These are phyloP conservation scores for Corylus avellana DNA, from an alignment of 306 rosid species.

Conservation along the genomic window DNA sequence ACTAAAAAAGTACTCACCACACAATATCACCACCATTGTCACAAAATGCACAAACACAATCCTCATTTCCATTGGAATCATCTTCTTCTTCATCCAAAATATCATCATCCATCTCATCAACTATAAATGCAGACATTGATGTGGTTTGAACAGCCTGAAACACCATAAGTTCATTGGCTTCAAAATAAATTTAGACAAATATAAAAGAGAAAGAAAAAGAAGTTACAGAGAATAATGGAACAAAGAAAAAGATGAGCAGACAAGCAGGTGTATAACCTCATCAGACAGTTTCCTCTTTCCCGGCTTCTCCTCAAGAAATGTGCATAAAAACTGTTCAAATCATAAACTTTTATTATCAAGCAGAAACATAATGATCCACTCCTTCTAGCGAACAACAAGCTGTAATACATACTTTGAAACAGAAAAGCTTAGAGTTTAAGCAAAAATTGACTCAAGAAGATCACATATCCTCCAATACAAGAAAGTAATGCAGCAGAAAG, in stretches of 20 bases:
- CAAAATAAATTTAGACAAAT: slow-evolving; percentile 16
- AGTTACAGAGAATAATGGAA: slow-evolving; percentile 6
- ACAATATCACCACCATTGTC: slow-evolving; percentile 81
- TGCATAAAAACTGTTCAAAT: slow-evolving; percentile 61
- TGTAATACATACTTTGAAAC: background rate
- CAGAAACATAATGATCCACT: background rate
- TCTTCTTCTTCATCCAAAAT: slow-evolving; percentile 52
- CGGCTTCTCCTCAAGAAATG: slow-evolving; percentile 54
- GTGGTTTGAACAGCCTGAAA: slow-evolving; percentile 63
- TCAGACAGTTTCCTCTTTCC: slow-evolving; percentile 44
- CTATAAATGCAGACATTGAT: slow-evolving; percentile 65
- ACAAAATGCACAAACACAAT: slow-evolving; percentile 82
- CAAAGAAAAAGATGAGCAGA: slow-evolving; percentile 14
- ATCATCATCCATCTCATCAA: slow-evolving; percentile 56
- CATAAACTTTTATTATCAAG: slow-evolving; percentile 26
- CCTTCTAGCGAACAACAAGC: background rate
- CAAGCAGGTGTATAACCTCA: slow-evolving; percentile 51
- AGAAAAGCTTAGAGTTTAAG: background rate
- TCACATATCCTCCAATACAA: background rate
- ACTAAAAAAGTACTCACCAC: slow-evolving; percentile 48
- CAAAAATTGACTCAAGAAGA: background rate
- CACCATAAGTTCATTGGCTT: slow-evolving; percentile 14
- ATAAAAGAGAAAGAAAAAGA: slow-evolving; percentile 13
- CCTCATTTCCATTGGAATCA: slow-evolving; percentile 59
- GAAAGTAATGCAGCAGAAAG: background rate